These are phyloP conservation scores for Tolypocladium ophioglossoides DNA, from an alignment of 2,329 filamentous ascomycete species.

Conservation along the genomic window DNA sequence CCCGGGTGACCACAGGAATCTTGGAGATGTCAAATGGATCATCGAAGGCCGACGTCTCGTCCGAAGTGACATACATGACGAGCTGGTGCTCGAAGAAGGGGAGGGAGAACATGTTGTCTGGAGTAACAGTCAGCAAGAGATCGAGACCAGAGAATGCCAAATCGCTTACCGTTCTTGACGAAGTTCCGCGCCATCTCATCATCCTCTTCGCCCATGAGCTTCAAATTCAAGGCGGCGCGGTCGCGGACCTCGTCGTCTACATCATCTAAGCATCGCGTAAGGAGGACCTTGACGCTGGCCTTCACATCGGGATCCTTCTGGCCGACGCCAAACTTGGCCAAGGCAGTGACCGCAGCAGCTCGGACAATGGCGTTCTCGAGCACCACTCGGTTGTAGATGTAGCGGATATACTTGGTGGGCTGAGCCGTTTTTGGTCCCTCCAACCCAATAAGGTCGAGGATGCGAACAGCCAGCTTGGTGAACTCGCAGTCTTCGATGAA, in stretches of 20 bases:
- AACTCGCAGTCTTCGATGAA: constrained; percentile 99
- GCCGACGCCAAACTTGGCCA: constrained; percentile 94
- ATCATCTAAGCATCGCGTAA: constrained; percentile 90
- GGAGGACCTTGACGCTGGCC: constrained; percentile 83
- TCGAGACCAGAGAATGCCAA: neutral
- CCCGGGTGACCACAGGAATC: constrained; percentile 86
- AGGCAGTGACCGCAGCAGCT: constrained; percentile 86
- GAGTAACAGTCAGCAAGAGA: neutral
- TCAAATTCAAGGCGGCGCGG: constrained; percentile 82
- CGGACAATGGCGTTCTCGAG: constrained; percentile 94
- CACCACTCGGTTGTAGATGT: constrained; percentile 98
- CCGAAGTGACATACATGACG: constrained; percentile 92
- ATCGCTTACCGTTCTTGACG: constrained; percentile 73
- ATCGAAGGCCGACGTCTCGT: constrained; percentile 76
- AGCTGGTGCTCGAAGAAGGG: constrained; percentile 94
- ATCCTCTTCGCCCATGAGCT: constrained; percentile 86
- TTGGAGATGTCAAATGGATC: constrained; percentile 81
- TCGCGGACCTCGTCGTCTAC: constrained; percentile 97
- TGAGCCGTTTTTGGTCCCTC: constrained; percentile 93
- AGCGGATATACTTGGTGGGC: constrained; percentile 97
- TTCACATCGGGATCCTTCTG: constrained; percentile 96
- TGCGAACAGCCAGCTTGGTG: constrained; percentile 91
- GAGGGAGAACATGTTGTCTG: constrained; percentile 91
- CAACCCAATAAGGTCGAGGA: constrained; percentile 84
- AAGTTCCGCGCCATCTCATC: constrained; percentile 79